Evolutionary conservation across 441 rosid species (phyloP), one percentile per base, ranked within the genome.

Genomic region (Biscutella laevigata): DNA sequence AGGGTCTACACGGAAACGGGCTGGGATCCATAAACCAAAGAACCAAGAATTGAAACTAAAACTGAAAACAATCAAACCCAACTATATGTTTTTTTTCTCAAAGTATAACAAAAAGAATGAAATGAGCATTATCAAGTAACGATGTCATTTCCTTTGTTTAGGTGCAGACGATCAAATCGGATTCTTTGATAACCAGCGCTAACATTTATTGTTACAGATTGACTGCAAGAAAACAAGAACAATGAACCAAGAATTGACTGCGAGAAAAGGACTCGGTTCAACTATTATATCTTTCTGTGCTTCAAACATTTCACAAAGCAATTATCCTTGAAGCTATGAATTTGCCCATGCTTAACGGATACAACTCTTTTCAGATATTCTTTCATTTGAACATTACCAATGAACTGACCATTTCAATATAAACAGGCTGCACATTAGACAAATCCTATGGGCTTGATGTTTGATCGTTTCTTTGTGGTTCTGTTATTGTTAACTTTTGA

Each of bases 271-370:
- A 39, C 40, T 45, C 27, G 0, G n/a, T 44, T 8, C 41, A 34
- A 17, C 13, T 20, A n/a, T 4, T 17, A 7, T 8, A 3, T 17
- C 35, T 49, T 39, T 6, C 13, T 47, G 16, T 38, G 47, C 12
- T 29, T 29, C 40, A 38, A 27, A 59, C 57, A 48, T 21, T 49
- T 47, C 17, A 29, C 19, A 38, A 26, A 59, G 32, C 7, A 59
- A 33, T 49, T 34, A 33, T 26, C 9, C 49, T 41, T 54, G 48
- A 40, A 40, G 12, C 38, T 3, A 39, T 12, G 21, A 28, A 4
- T 28, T 7, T n/a, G 26, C 17, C 25, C 47, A 53, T 53, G 45
- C 2, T 20, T 30, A 39, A 32, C 12, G 32, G n/a, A 56, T 22
- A 32, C 30, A 33, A 32, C 19, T 32, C 42, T 7, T 0, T 4